Evolutionary conservation across 441 rosid genomes (phyloP), one percentile per base, ranked within the genome.

Genomic region (Erodium texanum): DNA sequence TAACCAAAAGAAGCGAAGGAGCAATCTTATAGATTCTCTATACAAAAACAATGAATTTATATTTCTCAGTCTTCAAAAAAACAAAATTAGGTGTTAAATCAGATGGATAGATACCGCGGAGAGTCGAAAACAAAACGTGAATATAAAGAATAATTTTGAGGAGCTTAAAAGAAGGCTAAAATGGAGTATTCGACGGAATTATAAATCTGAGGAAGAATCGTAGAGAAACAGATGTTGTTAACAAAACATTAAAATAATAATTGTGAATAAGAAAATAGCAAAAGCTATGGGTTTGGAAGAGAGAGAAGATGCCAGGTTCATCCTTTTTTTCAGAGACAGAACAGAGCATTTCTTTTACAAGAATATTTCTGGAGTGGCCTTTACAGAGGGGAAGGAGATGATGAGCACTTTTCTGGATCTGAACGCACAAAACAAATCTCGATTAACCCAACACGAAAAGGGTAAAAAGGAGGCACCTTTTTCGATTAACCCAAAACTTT

Each of bases 311-410:
- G 29, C 29, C 29, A 27, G 29, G 4, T 27, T 27, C 29, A 4
- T 27, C 29, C 29, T 27, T 27, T 27, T 27, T 77, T 16, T 50
- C 20, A 16, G 14, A 63, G 72, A 62, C 32, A 66, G 56, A 27
- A 23, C 7, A 45, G 41, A 43, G n/a, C 14, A 43, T 66, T 64
- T 29, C 54, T 64, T 34, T n/a, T n/a, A 27, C 29, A 27, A 27
- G 4, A 27, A 27, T 27, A 27, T 27, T 27, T 1, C 29, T 27
- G 29, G n/a, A n/a, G n/a, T n/a, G n/a, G n/a, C 29, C 80, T 79
- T 77, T 78, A 79, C 83, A 83, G 80, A 74, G 82, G 74, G 61
- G 66, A 68, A 8, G 54, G 82, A 22, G 58, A 73, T n/a, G 68
- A 50, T 50, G 58, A 50, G 34, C 73, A 69, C 73, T 24, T 66